phyloP scores from a whole-genome alignment of 306 rosid genomes.

The Senna tora region DNA sequence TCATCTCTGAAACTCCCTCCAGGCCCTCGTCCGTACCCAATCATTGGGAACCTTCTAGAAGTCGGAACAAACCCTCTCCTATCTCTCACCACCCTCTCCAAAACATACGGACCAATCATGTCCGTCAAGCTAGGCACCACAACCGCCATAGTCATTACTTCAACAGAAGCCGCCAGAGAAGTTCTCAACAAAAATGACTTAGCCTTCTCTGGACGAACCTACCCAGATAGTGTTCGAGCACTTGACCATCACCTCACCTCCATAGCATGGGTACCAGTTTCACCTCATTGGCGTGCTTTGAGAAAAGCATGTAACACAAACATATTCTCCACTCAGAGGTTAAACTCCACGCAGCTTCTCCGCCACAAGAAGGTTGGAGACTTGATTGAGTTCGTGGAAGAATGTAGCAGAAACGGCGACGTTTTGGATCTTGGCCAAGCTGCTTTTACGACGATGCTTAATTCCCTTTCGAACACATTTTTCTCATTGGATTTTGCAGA shows the following conservation, averaged over 20 bases:
- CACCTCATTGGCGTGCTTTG: not conserved
- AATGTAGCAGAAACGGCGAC: not conserved
- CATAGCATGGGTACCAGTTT: not conserved
- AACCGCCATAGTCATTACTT: not conserved
- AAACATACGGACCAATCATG: not conserved
- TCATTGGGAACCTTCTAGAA: not conserved
- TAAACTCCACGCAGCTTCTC: not conserved
- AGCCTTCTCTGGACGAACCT: not conserved
- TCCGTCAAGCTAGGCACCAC: not conserved
- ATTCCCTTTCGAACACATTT: not conserved
- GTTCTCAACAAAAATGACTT: not conserved
- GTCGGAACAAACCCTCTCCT: not conserved
- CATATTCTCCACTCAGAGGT: not conserved
- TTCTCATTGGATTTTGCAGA: not conserved
- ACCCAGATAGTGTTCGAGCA: not conserved
- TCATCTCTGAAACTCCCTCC: not conserved
- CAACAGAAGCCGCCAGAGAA: not conserved
- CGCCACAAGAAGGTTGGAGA: conserved; percentile 1
- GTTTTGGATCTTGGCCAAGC: not conserved
- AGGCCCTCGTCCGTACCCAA: not conserved
- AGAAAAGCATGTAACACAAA: not conserved
- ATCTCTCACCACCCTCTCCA: not conserved
- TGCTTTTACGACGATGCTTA: not conserved
- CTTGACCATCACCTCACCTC: not conserved
- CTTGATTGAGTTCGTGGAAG: not conserved